These are phyloP conservation scores for Colletotrichum sp. DNA, from an alignment of 2,329 filamentous ascomycete genomes.

Conservation along the genomic window DNA sequence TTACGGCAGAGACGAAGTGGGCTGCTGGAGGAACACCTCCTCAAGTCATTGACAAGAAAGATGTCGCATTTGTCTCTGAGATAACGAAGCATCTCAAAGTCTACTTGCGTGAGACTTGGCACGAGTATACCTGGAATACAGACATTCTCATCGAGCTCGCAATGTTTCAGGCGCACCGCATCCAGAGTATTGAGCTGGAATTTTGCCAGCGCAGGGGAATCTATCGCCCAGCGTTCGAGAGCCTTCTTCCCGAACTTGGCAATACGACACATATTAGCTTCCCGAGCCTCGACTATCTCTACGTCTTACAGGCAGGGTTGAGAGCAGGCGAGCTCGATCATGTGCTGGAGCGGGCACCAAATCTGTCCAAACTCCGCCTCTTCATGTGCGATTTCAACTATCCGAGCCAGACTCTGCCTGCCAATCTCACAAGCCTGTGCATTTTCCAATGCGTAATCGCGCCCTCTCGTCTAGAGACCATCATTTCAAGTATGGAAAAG, in stretches of 20 bases:
- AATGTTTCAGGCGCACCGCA: neutral
- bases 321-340: neutral
- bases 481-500: neutral
- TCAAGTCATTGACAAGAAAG: neutral
- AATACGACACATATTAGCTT: neutral
- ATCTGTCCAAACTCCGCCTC: neutral
- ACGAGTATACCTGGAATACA: neutral
- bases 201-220: neutral
- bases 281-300: neutral
- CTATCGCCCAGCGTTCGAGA: slow-evolving; percentile 2
- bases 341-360: neutral
- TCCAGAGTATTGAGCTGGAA: neutral
- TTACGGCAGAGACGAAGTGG: neutral
- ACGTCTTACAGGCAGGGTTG: neutral
- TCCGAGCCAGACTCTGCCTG: neutral
- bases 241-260: neutral
- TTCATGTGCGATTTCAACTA: neutral
- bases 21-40: neutral
- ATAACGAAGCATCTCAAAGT: neutral
- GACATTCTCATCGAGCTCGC: slow-evolving; percentile 3
- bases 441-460: neutral
- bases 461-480: neutral
- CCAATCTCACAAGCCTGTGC: neutral
- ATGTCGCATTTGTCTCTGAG: neutral
- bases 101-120: neutral